A percentile compares a stretch with the other conserved stretches of the same genome.
These are phyloP conservation scores for Gynandropsis gynandra DNA, from an alignment of 345 rosid species.

Conservation along the genomic window DNA sequence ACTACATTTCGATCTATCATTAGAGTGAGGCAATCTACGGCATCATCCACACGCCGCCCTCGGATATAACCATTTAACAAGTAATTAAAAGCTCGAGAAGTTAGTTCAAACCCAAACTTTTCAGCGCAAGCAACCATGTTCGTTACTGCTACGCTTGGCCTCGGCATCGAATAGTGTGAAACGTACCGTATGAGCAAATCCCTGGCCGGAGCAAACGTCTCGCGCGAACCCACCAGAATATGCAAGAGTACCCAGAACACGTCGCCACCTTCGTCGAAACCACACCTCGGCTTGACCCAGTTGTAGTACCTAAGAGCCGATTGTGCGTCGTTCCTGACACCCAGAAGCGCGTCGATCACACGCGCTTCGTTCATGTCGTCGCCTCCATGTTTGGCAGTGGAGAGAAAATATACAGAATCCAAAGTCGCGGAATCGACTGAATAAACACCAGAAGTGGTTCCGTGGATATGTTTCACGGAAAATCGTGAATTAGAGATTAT, in stretches of 20 bases:
- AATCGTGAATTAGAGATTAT: not conserved
- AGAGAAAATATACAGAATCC: not conserved
- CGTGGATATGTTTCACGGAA: constrained; percentile 5
- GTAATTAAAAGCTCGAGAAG: constrained; percentile 43
- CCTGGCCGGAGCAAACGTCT: constrained; percentile 30
- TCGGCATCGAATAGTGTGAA: constrained; percentile 32
- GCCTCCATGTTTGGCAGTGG: constrained; percentile 9
- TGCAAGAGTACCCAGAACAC: constrained; percentile 51
- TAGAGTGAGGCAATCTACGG: constrained; percentile 34
- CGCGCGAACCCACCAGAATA: constrained; percentile 32
- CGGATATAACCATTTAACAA: constrained; percentile 50
- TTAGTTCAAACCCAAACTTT: constrained; percentile 35
- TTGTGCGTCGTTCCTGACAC: constrained; percentile 32
- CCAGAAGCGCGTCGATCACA: constrained; percentile 39
- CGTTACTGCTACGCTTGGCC: constrained; percentile 32
- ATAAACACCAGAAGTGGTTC: constrained; percentile 9
- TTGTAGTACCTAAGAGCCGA: constrained; percentile 43
- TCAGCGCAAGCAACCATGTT: constrained; percentile 35
- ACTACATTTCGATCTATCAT: constrained; percentile 38
- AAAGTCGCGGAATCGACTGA: not conserved
- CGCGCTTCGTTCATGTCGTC: constrained; percentile 16
- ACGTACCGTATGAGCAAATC: constrained; percentile 35
- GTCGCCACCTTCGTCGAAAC: constrained; percentile 32
- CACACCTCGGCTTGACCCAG: constrained; percentile 27
- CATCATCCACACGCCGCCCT: constrained; percentile 32